Conservation (phyloP, 768 basidiomycete species). For the Rhodotorula taiwanensis region DNA sequence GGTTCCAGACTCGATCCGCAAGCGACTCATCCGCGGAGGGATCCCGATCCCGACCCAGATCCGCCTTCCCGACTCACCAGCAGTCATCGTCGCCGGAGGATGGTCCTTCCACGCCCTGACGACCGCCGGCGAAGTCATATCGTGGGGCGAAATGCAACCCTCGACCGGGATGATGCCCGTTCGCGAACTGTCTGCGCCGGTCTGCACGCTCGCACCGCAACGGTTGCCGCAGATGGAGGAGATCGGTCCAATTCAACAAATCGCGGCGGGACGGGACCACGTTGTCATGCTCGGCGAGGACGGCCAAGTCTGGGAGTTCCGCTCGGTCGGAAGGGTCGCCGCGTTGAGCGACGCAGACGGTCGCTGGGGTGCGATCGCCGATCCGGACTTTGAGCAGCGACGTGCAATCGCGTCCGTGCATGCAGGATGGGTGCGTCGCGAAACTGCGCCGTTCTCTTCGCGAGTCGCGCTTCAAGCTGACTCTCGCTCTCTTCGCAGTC, state of each 20-base stretch:
- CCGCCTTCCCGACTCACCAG: slow-evolving; percentile 58
- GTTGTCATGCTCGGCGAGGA: slow-evolving; percentile 58
- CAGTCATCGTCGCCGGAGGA: slow-evolving; percentile 70
- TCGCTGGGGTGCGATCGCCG: slow-evolving; percentile 8
- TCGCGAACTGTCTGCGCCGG: slow-evolving; percentile 10
- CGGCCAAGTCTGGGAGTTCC: slow-evolving; percentile 64
- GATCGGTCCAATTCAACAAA: slow-evolving; percentile 39
- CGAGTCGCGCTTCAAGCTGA: neutral
- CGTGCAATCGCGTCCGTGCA: neutral
- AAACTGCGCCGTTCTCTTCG: too few relatives aligned
- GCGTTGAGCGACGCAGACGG: slow-evolving; percentile 8
- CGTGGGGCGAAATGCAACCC: slow-evolving; percentile 55
- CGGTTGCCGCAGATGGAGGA: slow-evolving; percentile 52
- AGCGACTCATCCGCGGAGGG: slow-evolving; percentile 42
- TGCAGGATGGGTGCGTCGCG: slow-evolving; percentile 13
- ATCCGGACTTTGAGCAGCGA: neutral
- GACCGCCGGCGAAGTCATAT: slow-evolving; percentile 61
- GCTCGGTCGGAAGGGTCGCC: slow-evolving; percentile 62
- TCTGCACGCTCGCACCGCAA: slow-evolving; percentile 46
- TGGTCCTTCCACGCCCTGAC: slow-evolving; percentile 86
- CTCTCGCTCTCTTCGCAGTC: neutral
- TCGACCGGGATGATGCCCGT: slow-evolving; percentile 7
- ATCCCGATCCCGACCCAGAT: slow-evolving; percentile 64
- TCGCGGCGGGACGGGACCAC: slow-evolving; percentile 72
- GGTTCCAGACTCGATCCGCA: slow-evolving; percentile 43